phyloP scores from a whole-genome alignment of 805 yeast species.

The Candida multigemmis region DNA sequence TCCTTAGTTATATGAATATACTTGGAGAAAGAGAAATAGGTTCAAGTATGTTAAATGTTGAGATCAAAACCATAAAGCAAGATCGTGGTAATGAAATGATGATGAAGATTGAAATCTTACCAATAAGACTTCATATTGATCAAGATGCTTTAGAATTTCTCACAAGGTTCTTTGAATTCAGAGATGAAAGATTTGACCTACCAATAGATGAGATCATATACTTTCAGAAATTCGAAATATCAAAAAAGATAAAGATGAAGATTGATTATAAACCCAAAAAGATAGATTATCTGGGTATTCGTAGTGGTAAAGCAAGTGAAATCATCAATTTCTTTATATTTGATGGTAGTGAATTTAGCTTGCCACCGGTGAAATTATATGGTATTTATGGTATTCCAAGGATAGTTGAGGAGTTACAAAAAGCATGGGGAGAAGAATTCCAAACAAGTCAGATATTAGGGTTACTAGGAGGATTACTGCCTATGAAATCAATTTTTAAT shows the following conservation, averaged over 20 bases:
- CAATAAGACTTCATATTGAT: slow-evolving; percentile 78
- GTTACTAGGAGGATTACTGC: slow-evolving; percentile 75
- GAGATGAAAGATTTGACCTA: slow-evolving; percentile 57
- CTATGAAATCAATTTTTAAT: slow-evolving; percentile 67
- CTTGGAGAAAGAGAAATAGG: slow-evolving; percentile 66
- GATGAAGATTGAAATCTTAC: slow-evolving; percentile 48
- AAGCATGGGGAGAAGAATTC: slow-evolving; percentile 85
- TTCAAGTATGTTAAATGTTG: slow-evolving; percentile 49
- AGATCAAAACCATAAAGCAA: slow-evolving; percentile 45
- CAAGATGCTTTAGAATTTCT: slow-evolving; percentile 89
- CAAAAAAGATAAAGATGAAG: slow-evolving; percentile 44
- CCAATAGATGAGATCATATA: slow-evolving; percentile 60
- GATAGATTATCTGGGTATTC: slow-evolving; percentile 73
- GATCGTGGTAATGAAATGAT: slow-evolving; percentile 65
- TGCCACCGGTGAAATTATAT: slow-evolving; percentile 54
- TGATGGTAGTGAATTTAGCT: slow-evolving; percentile 71
- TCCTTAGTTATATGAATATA: slow-evolving; percentile 59
- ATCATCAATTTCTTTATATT: slow-evolving; percentile 81
- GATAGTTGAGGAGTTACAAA: slow-evolving; percentile 46
- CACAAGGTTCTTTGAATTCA: slow-evolving; percentile 72
- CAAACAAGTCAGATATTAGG: slow-evolving; percentile 73
- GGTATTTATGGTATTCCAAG: slow-evolving; percentile 72
- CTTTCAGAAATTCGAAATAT: slow-evolving; percentile 59
- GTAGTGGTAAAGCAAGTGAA: slow-evolving; percentile 82
- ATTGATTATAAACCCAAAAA: slow-evolving; percentile 90